Percentiles rank a stretch among this genome's conserved stretches.
phyloP scores from a whole-genome alignment of 768 basidiomycete species.

The Gymnopilus junonius region DNA sequence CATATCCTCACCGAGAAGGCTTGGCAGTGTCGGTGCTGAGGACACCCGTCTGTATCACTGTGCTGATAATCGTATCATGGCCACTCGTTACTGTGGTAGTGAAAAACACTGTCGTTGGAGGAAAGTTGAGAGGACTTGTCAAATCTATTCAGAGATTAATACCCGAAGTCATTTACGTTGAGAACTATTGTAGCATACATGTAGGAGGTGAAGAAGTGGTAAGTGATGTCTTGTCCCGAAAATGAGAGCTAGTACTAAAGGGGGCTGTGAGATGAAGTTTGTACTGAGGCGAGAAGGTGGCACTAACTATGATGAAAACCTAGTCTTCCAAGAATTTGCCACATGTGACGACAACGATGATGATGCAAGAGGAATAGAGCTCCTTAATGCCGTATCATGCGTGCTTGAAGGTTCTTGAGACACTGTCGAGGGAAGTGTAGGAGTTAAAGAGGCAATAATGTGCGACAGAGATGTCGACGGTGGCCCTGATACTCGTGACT shows the following conservation, averaged over 20 bases:
- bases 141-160: not conserved
- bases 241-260: not conserved
- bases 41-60: constrained; percentile 30
- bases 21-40: constrained; percentile 34
- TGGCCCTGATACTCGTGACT: not conserved
- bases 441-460: not conserved
- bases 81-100: not conserved
- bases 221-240: not conserved
- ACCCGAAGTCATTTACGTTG: no score
- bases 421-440: not conserved
- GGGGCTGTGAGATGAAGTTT: not conserved
- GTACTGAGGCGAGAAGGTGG: not conserved
- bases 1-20: constrained; percentile 25
- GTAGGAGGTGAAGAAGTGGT: not conserved
- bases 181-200: no score
- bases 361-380: not conserved
- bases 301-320: not conserved
- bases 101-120: constrained; percentile 1
- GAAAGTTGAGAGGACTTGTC: not conserved
- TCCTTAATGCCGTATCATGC: not conserved
- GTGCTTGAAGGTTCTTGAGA: not conserved
- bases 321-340: not conserved
- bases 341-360: not conserved
- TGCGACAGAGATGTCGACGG: not conserved
- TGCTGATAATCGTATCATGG: constrained; percentile 4